phyloP scores from a whole-genome alignment of 495 filamentous ascomycete genomes.

The Lasiosphaeria ovina region DNA sequence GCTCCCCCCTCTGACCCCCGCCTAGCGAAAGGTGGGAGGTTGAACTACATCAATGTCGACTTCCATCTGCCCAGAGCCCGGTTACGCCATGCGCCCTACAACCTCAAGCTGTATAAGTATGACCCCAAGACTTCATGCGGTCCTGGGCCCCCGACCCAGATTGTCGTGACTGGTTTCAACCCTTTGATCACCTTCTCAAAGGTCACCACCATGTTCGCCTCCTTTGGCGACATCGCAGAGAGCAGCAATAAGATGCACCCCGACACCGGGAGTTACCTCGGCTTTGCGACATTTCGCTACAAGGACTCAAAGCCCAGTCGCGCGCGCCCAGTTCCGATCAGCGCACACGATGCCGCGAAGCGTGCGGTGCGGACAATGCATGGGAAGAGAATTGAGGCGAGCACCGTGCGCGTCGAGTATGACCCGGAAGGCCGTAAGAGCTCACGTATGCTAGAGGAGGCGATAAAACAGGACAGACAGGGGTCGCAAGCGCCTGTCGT shows the following conservation, averaged over 20 bases:
- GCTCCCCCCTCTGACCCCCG: constrained; percentile 73
- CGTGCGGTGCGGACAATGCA: constrained; percentile 69
- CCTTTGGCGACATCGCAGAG: constrained; percentile 84
- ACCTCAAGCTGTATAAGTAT: constrained; percentile 71
- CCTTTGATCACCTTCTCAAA: constrained; percentile 77
- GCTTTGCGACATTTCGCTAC: constrained; percentile 87
- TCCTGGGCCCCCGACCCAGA: constrained; percentile 81
- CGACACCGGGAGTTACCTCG: constrained; percentile 85
- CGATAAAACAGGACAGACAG: constrained; percentile 62
- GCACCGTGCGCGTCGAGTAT: constrained; percentile 73
- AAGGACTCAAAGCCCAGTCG: constrained; percentile 61
- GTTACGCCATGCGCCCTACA: constrained; percentile 74
- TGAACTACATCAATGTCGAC: constrained; percentile 59
- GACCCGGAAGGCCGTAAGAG: constrained; percentile 86
- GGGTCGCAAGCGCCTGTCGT: constrained; percentile 31
- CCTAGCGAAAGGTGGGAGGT: constrained; percentile 56
- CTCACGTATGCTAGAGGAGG: constrained; percentile 65
- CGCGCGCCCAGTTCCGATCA: constrained; percentile 47
- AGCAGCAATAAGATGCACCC: constrained; percentile 91
- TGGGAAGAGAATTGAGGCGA: constrained; percentile 67
- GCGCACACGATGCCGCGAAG: constrained; percentile 75
- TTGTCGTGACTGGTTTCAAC: constrained; percentile 92
- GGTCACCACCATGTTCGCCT: constrained; percentile 75
- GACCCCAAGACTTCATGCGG: constrained; percentile 79
- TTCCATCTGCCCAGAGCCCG: constrained; percentile 72